These are phyloP conservation scores for Chlamydomonas reinhardtii DNA, from an alignment of 163 green algal genomes.

Conservation along the genomic window DNA sequence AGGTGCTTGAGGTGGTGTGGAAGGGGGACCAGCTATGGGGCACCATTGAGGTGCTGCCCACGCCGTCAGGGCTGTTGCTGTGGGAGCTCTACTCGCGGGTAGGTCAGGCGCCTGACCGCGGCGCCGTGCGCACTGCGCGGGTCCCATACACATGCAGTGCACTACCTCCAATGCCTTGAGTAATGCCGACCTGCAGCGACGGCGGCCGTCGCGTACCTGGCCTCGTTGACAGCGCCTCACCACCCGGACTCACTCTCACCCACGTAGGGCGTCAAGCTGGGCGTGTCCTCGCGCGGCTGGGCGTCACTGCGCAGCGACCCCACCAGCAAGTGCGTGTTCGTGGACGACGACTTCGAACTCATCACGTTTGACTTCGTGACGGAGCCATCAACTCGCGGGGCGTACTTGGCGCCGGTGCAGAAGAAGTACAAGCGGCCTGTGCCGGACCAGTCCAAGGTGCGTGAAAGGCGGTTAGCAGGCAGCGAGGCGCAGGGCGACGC, in stretches of 20 bases:
- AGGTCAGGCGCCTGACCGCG: not conserved
- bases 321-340: constrained; percentile 60
- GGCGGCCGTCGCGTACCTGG: too few relatives aligned
- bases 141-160: too few relatives aligned
- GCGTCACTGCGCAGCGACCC: constrained; percentile 67
- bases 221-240: too few relatives aligned
- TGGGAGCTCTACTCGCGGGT: constrained; percentile 77
- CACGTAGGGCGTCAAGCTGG: constrained; percentile 71
- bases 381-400: constrained; percentile 71
- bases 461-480: not conserved
- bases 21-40: constrained; percentile 75
- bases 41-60: constrained; percentile 78
- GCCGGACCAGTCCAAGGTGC: constrained; percentile 60
- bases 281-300: constrained; percentile 77
- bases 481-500: too few relatives aligned
- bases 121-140: too few relatives aligned
- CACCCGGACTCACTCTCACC: too few relatives aligned
- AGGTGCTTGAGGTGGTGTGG: constrained; percentile 79
- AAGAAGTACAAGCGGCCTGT: constrained; percentile 51
- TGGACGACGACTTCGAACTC: constrained; percentile 80
- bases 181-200: too few relatives aligned
- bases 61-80: constrained; percentile 75
- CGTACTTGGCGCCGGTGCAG: constrained; percentile 67
- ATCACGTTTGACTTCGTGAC: constrained; percentile 84
- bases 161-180: too few relatives aligned